Conservation (phyloP, 768 basidiomycete species). For the Podaxis sp. region DNA sequence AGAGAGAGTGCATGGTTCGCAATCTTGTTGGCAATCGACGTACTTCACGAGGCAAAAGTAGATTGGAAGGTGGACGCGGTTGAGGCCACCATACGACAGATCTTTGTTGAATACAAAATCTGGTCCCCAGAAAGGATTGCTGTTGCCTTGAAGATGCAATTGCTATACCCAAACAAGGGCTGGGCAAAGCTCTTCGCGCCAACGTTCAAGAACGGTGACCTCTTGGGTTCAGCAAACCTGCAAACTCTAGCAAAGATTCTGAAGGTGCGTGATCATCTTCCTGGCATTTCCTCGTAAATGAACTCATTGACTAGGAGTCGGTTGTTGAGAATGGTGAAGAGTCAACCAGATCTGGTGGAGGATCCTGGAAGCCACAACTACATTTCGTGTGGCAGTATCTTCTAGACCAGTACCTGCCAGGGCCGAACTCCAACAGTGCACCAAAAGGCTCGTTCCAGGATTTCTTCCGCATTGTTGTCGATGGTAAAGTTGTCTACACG, state of each 20-base stretch:
- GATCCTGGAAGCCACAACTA: conserved; percentile 84
- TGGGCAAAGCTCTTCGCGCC: conserved; percentile 71
- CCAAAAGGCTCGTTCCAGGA: conserved; percentile 76
- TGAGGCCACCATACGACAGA: conserved; percentile 42
- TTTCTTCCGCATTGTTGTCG: conserved; percentile 89
- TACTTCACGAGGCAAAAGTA: conserved; percentile 55
- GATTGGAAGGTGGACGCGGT: conserved; percentile 73
- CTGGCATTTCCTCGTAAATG: conserved; percentile 15
- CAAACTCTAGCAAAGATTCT: conserved; percentile 69
- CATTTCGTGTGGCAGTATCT: conserved; percentile 92
- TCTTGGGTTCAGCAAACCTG: conserved; percentile 77
- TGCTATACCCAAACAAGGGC: conserved; percentile 53
- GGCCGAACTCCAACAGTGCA: conserved; percentile 33
- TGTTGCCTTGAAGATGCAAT: conserved; percentile 70
- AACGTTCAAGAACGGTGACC: conserved; percentile 70
- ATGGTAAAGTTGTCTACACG: conserved; percentile 56
- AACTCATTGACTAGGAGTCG: conserved; percentile 46
- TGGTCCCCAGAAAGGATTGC: conserved; percentile 95
- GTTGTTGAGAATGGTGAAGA: conserved; percentile 55
- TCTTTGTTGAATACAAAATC: conserved; percentile 53
- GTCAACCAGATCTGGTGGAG: conserved; percentile 46
- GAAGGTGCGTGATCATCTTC: conserved; percentile 53
- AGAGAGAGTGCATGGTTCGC: conserved; percentile 91
- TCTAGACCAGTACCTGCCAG: conserved; percentile 70
- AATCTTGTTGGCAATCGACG: conserved; percentile 62